Evolutionary conservation across 306 rosid species (phyloP).

Genomic region (Lathyrus oleraceus): DNA sequence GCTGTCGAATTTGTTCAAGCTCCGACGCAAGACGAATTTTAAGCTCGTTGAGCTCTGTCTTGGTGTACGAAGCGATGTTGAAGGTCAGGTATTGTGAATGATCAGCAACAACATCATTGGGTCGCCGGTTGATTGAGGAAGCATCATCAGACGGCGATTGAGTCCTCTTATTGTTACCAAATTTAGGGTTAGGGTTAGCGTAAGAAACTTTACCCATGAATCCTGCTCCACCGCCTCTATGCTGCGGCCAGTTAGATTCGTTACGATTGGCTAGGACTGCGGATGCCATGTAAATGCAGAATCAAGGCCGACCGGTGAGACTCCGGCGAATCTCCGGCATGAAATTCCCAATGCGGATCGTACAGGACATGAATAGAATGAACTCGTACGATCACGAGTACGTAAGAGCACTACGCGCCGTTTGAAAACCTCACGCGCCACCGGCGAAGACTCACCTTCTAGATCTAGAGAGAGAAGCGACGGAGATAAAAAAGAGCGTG

Average conservation of each 20-base stretch:
- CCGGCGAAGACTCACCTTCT: background rate
- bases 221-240: constrained; percentile 69
- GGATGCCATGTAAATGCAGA: constrained; percentile 61
- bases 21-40: constrained; percentile 54
- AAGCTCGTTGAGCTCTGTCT: constrained; percentile 69
- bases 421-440: background rate
- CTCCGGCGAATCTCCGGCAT: constrained; percentile 51
- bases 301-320: constrained; percentile 34
- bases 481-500: background rate
- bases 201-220: constrained; percentile 85
- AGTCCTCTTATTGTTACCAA: constrained; percentile 50
- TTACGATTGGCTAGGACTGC: constrained; percentile 76
- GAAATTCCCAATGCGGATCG: constrained; percentile 44
- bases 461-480: background rate
- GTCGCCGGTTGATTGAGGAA: constrained; percentile 70
- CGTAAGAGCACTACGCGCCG: constrained; percentile 40
- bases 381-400: constrained; percentile 38
- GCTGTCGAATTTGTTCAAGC: constrained; percentile 74
- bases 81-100: constrained; percentile 58
- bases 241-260: constrained; percentile 73
- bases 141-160: constrained; percentile 84
- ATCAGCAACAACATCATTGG: constrained; percentile 35
- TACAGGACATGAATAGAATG: constrained; percentile 40
- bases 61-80: constrained; percentile 52
- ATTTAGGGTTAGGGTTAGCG: constrained; percentile 53